Conservation (phyloP, 768 basidiomycete genomes). For the Pholiota microspora region DNA sequence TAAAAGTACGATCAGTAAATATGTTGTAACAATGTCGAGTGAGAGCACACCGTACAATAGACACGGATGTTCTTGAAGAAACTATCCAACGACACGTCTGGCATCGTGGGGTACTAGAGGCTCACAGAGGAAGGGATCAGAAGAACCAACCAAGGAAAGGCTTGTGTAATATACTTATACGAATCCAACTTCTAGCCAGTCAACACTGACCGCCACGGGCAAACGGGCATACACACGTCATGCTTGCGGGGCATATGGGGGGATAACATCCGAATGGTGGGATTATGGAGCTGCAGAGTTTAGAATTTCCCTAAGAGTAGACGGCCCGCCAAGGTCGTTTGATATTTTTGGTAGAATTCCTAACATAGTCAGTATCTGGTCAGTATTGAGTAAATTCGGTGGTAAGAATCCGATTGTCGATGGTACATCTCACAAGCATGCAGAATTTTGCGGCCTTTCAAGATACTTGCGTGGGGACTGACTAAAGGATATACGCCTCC, state of each 20-base stretch:
- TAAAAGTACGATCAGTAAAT: neutral
- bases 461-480: neutral
- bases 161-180: constrained; percentile 4
- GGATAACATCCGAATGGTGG: neutral
- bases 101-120: neutral
- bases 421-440: neutral
- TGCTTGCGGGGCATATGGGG: constrained; percentile 8
- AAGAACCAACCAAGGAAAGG: neutral
- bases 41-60: constrained; percentile 29
- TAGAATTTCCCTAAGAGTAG: too few relatives aligned
- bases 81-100: neutral
- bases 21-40: neutral
- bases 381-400: too few relatives aligned
- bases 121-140: neutral
- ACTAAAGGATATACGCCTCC: neutral
- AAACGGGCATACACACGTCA: neutral
- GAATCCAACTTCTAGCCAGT: neutral
- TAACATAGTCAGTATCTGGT: too few relatives aligned
- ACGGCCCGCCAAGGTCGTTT: too few relatives aligned
- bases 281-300: constrained; percentile 4
- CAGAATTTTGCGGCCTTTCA: neutral
- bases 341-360: too few relatives aligned
- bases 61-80: constrained; percentile 60
- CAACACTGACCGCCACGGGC: neutral
- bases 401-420: neutral